Evolutionary conservation across 106 monocot genomes (phyloP), one percentile per base, ranked within the genome.

Genomic region (Dioscorea dumetorum): DNA sequence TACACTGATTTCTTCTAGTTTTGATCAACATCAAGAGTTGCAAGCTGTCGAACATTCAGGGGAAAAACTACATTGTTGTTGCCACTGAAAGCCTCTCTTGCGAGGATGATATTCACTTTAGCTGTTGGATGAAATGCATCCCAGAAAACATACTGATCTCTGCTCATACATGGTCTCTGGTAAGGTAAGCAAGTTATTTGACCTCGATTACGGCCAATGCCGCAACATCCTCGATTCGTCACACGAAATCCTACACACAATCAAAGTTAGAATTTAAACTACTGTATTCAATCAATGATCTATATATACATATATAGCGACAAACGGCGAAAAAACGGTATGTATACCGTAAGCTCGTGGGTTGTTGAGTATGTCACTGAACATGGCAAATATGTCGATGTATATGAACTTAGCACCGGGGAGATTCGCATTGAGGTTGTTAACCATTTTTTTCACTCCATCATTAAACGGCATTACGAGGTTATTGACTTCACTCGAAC

Each of bases 391-490:
- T 56, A 76, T 58, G 63, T 81, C 72, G 21, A 81, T 50, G 56
- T 68, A 63, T 4, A 68, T 35, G 72, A 81, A 76, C 76, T 64
- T 75, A 28, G 81, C 48, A 6, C 49, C 68, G 1, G 72, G 76
- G 57, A 81, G 63, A 60, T 81, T 76, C 35, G 68, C 21, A 68
- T 76, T 81, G 59, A 81, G 60, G 61, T 15, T 21, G 57, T 72
- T 31, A 2, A 81, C 58, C 81, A 76, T 76, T 17, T 14, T 5
- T 57, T 33, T 68, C 23, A 76, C 57, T 31, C 61, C 54, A 48
- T 57, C 33, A 72, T 81, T 81, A 71, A 71, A 75, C 4, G 70
- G 80, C 19, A 71, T 12, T 12, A 80, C 71, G 24, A 80, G 80
- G 12, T 34, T 49, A 57, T 80, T 64, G 13, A 80, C 53, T 6